Evolutionary conservation across 345 rosid genomes (phyloP).

Genomic region (Alliaria petiolata): DNA sequence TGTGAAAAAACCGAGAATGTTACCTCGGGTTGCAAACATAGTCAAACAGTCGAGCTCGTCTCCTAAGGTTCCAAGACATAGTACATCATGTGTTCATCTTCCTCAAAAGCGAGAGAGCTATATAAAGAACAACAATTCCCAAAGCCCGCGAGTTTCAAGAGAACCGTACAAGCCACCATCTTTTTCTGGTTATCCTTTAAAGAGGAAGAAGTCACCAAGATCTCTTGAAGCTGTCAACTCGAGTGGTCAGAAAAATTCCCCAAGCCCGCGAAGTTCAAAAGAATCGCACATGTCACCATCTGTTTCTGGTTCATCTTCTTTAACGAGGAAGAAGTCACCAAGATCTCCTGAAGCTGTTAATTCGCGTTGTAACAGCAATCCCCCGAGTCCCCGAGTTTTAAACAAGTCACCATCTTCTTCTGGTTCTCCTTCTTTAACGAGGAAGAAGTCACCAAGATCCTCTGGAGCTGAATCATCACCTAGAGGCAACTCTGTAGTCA

Average conservation of each 20-base stretch:
- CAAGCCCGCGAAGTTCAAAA: slow-evolving; percentile 8
- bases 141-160: slow-evolving; percentile 16
- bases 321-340: slow-evolving; percentile 8
- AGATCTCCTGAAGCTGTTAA: background rate
- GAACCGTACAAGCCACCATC: background rate
- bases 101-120: slow-evolving; percentile 11
- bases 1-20: slow-evolving; percentile 11
- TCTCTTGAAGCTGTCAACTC: slow-evolving; percentile 3
- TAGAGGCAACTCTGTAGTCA: background rate
- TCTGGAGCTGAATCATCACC: slow-evolving; percentile 2
- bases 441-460: slow-evolving; percentile 20
- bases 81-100: background rate
- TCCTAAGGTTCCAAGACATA: background rate
- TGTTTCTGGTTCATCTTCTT: slow-evolving; percentile 1
- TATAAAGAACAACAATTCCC: background rate
- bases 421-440: background rate
- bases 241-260: background rate
- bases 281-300: background rate
- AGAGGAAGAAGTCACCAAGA: slow-evolving; percentile 12
- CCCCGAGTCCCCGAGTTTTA: background rate
- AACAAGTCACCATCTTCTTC: background rate
- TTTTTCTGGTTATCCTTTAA: background rate
- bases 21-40: slow-evolving; percentile 20
- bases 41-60: slow-evolving; percentile 12
- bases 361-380: background rate